Evolutionary conservation across 176 grass and related monocot species (phyloP).

Genomic region (Saccharum spontaneum): DNA sequence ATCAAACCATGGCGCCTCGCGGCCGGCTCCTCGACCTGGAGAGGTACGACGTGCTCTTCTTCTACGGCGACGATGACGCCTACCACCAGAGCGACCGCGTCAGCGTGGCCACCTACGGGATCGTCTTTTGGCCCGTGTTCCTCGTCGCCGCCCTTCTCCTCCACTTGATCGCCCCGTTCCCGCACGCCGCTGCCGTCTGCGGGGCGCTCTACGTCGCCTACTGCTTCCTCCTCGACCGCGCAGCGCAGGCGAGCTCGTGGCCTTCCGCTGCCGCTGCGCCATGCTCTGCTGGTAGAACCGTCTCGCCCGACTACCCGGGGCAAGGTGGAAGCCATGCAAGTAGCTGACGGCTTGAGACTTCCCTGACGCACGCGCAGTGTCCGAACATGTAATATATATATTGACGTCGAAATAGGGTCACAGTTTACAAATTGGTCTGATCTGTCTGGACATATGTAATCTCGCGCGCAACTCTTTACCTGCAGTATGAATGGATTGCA

Average conservation of each 20-base stretch:
- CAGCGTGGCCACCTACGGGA: conserved; percentile 52
- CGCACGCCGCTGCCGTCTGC: conserved; percentile 29
- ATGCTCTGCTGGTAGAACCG: not conserved
- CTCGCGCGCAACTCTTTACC: not conserved
- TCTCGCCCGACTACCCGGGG: not conserved
- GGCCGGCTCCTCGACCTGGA: conserved; percentile 65
- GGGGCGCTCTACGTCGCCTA: conserved; percentile 41
- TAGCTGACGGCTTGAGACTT: not conserved
- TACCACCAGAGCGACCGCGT: conserved; percentile 61
- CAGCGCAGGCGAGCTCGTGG: conserved; percentile 26
- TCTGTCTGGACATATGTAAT: not conserved
- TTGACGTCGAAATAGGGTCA: too few relatives aligned
- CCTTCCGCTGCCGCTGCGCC: conserved; percentile 40
- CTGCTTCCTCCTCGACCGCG: conserved; percentile 48
- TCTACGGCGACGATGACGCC: conserved; percentile 37
- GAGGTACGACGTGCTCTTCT: conserved; percentile 52
- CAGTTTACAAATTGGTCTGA: too few relatives aligned
- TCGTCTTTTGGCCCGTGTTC: conserved; percentile 78
- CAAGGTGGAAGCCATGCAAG: too few relatives aligned
- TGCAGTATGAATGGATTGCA: not conserved
- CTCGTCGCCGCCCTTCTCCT: conserved; percentile 55
- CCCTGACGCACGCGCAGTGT: not conserved
- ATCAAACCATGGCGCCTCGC: conserved; percentile 34
- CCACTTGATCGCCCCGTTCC: conserved; percentile 40
- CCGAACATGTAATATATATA: too few relatives aligned